Conservation (phyloP, 2,329 filamentous ascomycete species). For the Aspergillus calidoustus region DNA sequence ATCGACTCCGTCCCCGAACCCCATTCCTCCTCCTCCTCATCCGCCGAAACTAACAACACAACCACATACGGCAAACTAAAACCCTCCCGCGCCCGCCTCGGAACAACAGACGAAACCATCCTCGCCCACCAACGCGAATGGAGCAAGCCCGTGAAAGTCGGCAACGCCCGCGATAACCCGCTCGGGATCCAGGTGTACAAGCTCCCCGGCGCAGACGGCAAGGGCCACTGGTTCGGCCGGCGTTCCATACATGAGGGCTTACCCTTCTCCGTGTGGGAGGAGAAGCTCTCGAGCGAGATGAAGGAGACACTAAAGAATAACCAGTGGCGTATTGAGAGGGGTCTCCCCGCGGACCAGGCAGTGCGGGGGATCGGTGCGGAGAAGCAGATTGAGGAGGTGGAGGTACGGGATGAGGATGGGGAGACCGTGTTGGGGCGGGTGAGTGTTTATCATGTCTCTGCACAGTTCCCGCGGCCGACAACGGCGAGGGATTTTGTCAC, state of each 20-base stretch:
- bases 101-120: conserved; percentile 57
- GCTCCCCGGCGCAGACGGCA: conserved; percentile 75
- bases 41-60: neutral
- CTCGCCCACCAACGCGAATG: conserved; percentile 75
- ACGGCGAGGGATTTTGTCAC: conserved; percentile 87
- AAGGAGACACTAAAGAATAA: conserved; percentile 73
- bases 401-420: conserved; percentile 54
- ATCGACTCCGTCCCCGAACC: conserved; percentile 74
- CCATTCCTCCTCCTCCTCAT: neutral
- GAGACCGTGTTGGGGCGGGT: conserved; percentile 30
- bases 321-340: conserved; percentile 67
- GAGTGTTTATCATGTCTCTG: conserved; percentile 80
- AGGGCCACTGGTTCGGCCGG: conserved; percentile 87
- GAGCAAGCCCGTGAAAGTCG: conserved; percentile 71
- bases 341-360: conserved; percentile 72
- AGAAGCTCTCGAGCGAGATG: conserved; percentile 78
- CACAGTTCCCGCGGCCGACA: conserved; percentile 87
- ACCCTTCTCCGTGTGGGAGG: conserved; percentile 76
- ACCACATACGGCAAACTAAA: conserved; percentile 48
- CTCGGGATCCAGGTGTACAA: conserved; percentile 80
- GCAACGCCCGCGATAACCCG: conserved; percentile 73
- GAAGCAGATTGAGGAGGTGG: conserved; percentile 67
- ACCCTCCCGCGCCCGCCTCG: conserved; percentile 55
- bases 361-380: conserved; percentile 88
- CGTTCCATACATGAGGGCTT: conserved; percentile 80